These are phyloP conservation scores for Arthroderma uncinatum DNA, from an alignment of 2,329 filamentous ascomycete species.

Conservation along the genomic window DNA sequence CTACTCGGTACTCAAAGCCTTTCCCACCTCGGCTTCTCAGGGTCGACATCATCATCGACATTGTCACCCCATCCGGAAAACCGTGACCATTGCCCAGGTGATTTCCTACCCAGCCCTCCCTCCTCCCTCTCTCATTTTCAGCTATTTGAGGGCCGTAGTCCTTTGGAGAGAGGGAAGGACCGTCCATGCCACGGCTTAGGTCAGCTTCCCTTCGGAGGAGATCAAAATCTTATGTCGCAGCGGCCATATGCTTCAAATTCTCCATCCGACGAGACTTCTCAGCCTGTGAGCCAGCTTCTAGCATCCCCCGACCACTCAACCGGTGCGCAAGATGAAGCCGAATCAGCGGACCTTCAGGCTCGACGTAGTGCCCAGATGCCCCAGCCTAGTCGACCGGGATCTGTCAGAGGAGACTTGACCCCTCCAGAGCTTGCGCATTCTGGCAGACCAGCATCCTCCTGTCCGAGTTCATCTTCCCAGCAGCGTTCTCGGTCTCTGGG, in stretches of 20 bases:
- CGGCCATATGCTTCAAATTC: conserved; percentile 21
- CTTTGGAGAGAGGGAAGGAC: conserved; percentile 30
- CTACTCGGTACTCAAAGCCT: conserved; percentile 30
- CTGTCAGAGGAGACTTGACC: neutral
- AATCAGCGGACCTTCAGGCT: neutral
- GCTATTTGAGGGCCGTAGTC: conserved; percentile 24
- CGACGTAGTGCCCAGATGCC: neutral
- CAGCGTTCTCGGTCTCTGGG: conserved; percentile 24
- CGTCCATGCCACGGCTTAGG: conserved; percentile 29
- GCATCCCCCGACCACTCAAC: neutral
- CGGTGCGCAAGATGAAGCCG: conserved; percentile 1
- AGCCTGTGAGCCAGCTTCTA: neutral
- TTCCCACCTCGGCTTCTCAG: conserved; percentile 18
- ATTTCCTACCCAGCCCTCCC: conserved; percentile 19
- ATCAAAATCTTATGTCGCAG: conserved; percentile 32
- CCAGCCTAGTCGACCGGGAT: neutral
- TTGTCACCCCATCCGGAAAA: conserved; percentile 24
- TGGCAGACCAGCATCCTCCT: neutral
- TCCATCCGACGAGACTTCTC: conserved; percentile 1
- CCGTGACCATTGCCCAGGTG: conserved; percentile 20
- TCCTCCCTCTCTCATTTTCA: conserved; percentile 31
- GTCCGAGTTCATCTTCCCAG: conserved; percentile 17
- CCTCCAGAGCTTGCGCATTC: neutral
- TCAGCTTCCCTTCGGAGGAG: conserved; percentile 21
- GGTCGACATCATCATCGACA: conserved; percentile 21